Conservation (phyloP, 306 rosid genomes). For the Rubus parviflorus region DNA sequence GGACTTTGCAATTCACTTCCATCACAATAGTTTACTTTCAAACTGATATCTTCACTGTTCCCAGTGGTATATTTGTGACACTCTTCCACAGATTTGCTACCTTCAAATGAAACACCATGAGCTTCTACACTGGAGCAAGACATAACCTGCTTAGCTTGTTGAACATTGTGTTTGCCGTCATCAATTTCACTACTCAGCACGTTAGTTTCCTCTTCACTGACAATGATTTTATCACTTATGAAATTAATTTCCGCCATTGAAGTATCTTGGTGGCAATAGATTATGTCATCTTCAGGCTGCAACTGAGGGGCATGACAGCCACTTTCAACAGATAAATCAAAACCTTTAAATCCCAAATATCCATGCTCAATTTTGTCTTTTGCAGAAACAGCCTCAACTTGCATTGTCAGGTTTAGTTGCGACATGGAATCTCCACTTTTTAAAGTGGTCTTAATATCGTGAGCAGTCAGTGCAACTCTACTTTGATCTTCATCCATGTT, state of each 20-base stretch:
- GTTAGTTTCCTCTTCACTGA: not conserved
- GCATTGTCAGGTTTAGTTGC: constrained; percentile 12
- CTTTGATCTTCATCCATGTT: constrained; percentile 25
- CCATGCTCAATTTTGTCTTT: not conserved
- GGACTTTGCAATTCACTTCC: not conserved
- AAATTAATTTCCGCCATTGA: not conserved
- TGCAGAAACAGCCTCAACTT: constrained; percentile 10
- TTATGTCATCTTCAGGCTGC: constrained; percentile 18
- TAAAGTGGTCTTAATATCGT: constrained; percentile 3
- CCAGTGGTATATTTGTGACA: not conserved
- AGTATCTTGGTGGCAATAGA: constrained; percentile 2
- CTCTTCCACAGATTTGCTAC: constrained; percentile 16
- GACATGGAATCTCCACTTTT: constrained; percentile 1
- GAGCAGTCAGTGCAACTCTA: not conserved
- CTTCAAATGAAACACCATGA: constrained; percentile 1
- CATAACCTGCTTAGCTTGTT: not conserved
- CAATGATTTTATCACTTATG: not conserved
- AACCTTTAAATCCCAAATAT: constrained; percentile 9
- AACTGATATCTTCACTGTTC: not conserved
- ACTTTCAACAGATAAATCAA: constrained; percentile 16
- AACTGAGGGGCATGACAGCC: not conserved
- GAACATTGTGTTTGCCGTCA: not conserved
- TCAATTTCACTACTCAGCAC: not conserved
- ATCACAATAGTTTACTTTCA: not conserved
- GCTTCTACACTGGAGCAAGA: not conserved